A percentile compares a stretch with the other conserved stretches of the same genome.
phyloP scores from a whole-genome alignment of 352 stramenopile species.

The Vaucheria bursata region DNA sequence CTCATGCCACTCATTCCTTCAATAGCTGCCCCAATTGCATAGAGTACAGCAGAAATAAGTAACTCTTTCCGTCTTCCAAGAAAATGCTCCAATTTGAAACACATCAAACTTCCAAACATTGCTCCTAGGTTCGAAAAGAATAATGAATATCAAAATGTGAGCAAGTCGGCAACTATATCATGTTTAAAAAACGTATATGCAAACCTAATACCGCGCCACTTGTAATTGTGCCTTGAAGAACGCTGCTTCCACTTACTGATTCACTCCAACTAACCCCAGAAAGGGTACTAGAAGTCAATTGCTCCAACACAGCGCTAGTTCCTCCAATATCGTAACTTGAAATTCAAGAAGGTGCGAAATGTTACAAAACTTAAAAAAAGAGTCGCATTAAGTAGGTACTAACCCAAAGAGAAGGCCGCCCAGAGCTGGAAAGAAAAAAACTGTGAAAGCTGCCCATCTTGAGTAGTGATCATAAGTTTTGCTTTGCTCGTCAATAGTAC shows the following conservation, averaged over 20 bases:
- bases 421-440: slow-evolving; percentile 46
- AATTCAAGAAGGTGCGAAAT: neutral
- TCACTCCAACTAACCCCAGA: slow-evolving; percentile 26
- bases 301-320: slow-evolving; percentile 34
- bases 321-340: slow-evolving; percentile 43
- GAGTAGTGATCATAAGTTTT: slow-evolving; percentile 21
- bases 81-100: slow-evolving; percentile 32
- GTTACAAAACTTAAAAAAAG: neutral
- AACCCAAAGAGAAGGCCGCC: slow-evolving; percentile 41
- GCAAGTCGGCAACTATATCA: neutral
- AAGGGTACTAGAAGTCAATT: slow-evolving; percentile 36
- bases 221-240: slow-evolving; percentile 42
- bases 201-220: slow-evolving; percentile 36
- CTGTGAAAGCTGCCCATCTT: slow-evolving; percentile 14
- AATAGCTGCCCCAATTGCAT: slow-evolving; percentile 52
- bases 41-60: slow-evolving; percentile 52
- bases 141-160: neutral
- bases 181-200: neutral
- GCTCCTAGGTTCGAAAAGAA: slow-evolving; percentile 9
- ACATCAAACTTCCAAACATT: slow-evolving; percentile 37
- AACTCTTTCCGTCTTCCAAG: slow-evolving; percentile 55
- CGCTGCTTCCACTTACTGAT: slow-evolving; percentile 14
- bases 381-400: neutral
- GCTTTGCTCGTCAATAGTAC: too few species aligned
- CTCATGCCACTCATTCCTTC: slow-evolving; percentile 37